Base-by-base conservation (phyloP, 768 basidiomycete species). In the Xerocomellus dryophilus region DNA sequence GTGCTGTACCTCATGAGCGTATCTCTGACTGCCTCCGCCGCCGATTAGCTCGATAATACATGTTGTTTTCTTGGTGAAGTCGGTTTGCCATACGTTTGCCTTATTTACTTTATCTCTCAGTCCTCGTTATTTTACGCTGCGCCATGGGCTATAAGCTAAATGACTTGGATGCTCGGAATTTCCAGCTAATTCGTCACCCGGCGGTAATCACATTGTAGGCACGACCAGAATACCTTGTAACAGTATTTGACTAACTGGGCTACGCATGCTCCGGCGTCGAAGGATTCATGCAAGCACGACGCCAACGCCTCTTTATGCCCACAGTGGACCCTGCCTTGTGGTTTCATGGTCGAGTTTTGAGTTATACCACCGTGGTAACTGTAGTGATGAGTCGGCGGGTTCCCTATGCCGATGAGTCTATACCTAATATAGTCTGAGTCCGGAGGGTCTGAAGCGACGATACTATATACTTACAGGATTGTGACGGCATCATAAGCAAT, bases 11-110 rank as follows among this genome's bases (percentile, higher is more conserved):
- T 47, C 23, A 17, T 39, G 45, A 36, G 36, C 15, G n/a, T 20
- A 44, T 34, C 47, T 40, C 32, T 25, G 23, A 25, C 23, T 25
- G 23, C 17, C 23, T 53, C 63, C 61, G 61, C 60, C 60, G 56
- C 43, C 55, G 53, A 63, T 52, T 50, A 41, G 43, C 34, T 35
- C 20, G 10, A 43, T 31, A 15, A 42, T 29, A 29, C 29, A 36
- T 32, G 21, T 2, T 20, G 2, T 21, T 42, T 48, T 43, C 39
- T 23, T 7, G 36, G 21, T 43, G 27, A 21, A 25, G 11, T 29
- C 5, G 23, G 3, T 25, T 25, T 25, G 23, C n/a, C n/a, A n/a
- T n/a, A n/a, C 23, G 7, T 57, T 39, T 18, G n/a, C 20, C 25
- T 25, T 38, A 18, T 32, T 25, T 21, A n/a, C n/a, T n/a, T n/a